Evolutionary conservation across 2,329 filamentous ascomycete genomes (phyloP).

Genomic region (Allantophomopsis lycopodina): DNA sequence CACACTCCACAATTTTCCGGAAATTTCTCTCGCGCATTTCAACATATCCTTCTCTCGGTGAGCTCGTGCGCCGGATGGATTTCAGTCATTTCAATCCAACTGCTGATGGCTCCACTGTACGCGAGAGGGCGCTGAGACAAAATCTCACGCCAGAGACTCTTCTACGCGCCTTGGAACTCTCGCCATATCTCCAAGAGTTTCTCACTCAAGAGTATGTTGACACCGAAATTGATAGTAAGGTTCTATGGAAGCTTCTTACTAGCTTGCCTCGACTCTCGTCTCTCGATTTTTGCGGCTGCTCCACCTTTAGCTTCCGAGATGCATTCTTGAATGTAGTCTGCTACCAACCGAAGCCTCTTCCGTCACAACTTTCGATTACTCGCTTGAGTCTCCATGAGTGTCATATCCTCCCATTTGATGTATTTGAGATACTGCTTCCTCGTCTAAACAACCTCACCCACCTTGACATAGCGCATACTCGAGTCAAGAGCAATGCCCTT

Average conservation of each 20-base stretch:
- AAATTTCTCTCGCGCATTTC: conserved; percentile 63
- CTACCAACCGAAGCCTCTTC: conserved; percentile 17
- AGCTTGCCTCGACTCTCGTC: conserved; percentile 50
- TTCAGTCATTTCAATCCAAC: conserved; percentile 79
- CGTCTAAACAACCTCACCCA: conserved; percentile 58
- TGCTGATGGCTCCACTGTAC: conserved; percentile 60
- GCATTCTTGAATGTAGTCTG: conserved; percentile 16
- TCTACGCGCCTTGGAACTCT: conserved; percentile 54
- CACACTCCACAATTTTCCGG: conserved; percentile 70
- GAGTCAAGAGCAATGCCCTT: conserved; percentile 59
- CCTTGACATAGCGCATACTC: conserved; percentile 66
- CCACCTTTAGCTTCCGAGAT: conserved; percentile 51
- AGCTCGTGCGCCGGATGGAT: conserved; percentile 65
- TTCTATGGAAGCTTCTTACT: conserved; percentile 58
- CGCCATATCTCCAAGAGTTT: conserved; percentile 64
- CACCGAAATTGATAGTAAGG: conserved; percentile 54
- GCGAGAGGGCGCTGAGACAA: conserved; percentile 60
- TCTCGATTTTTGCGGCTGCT: conserved; percentile 67
- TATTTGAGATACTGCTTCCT: conserved; percentile 60
- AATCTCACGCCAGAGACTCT: conserved; percentile 67
- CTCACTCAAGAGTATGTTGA: conserved; percentile 72
- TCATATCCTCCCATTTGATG: conserved; percentile 49
- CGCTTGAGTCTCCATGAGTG: conserved; percentile 70
- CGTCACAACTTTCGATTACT: conserved; percentile 42
- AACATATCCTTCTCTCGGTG: conserved; percentile 54